These are phyloP conservation scores for Penicillium sp. DNA, from an alignment of 2,329 filamentous ascomycete species.

Conservation along the genomic window DNA sequence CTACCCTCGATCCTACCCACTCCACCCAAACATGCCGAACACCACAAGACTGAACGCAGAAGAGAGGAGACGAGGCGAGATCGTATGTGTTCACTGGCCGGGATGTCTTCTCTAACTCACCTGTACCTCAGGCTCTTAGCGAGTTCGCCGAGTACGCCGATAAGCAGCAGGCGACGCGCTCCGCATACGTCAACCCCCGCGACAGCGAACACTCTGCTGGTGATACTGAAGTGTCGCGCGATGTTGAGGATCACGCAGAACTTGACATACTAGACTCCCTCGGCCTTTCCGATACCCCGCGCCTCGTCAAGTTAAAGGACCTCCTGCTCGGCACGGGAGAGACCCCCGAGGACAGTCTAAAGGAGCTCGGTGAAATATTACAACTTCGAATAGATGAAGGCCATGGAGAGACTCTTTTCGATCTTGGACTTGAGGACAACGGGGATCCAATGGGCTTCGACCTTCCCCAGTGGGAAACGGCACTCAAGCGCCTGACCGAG, in stretches of 20 bases:
- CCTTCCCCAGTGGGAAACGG: constrained; percentile 67
- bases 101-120: constrained; percentile 8
- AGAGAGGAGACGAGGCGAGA: constrained; percentile 81
- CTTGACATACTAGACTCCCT: constrained; percentile 82
- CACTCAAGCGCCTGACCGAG: constrained; percentile 60
- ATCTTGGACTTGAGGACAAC: constrained; percentile 85
- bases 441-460: constrained; percentile 77
- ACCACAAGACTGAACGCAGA: constrained; percentile 60
- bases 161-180: constrained; percentile 67
- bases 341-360: constrained; percentile 55
- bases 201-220: constrained; percentile 41
- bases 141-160: constrained; percentile 98
- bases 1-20: constrained; percentile 3
- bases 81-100: constrained; percentile 50
- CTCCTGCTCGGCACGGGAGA: constrained; percentile 58
- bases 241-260: constrained; percentile 70
- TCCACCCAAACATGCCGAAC: constrained; percentile 29
- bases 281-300: constrained; percentile 64
- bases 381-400: constrained; percentile 70
- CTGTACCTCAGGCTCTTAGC: constrained; percentile 62
- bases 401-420: constrained; percentile 83
- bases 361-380: constrained; percentile 61
- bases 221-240: constrained; percentile 26
- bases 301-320: constrained; percentile 63
- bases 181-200: constrained; percentile 35